These are phyloP conservation scores for Ephemerocybe angulata DNA, from an alignment of 768 basidiomycete genomes.

Conservation along the genomic window DNA sequence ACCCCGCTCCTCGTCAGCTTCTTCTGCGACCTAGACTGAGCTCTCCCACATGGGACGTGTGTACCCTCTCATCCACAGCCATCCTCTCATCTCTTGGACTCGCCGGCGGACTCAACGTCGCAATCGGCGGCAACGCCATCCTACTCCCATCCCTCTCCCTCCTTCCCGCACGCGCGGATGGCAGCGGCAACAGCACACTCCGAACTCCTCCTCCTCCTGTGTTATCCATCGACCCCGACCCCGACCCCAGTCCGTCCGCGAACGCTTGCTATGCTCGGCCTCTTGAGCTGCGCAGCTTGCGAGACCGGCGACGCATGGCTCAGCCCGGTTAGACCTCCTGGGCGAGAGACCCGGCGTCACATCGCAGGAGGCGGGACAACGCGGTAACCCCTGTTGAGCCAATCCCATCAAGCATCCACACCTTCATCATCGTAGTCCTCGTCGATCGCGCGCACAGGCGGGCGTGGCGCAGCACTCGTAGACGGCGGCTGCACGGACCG, in stretches of 20 bases:
- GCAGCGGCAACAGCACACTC: conserved; percentile 6
- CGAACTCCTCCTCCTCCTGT: no score
- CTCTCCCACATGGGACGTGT: no score
- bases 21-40: no score
- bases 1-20: no score
- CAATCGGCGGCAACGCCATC: conserved; percentile 67
- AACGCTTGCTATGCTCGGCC: conserved; percentile 59
- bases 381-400: conserved; percentile 35
- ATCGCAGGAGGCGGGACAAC: conserved; percentile 17
- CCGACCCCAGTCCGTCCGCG: conserved; percentile 60
- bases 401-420: conserved; percentile 82
- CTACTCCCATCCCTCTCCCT: conserved; percentile 12
- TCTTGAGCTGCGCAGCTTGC: conserved; percentile 49
- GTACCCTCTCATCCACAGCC: conserved; percentile 45
- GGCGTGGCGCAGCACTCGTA: conserved; percentile 54
- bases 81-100: conserved; percentile 57
- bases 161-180: conserved; percentile 9
- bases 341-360: conserved; percentile 41
- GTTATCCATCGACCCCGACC: conserved; percentile 47
- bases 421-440: conserved; percentile 91
- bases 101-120: conserved; percentile 59
- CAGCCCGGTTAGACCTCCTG: conserved; percentile 54
- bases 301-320: conserved; percentile 62
- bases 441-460: conserved; percentile 69
- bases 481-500: conserved; percentile 73